Percentiles rank a stretch among this genome's conserved stretches.
Conservation (phyloP, 768 basidiomycete genomes). For the Trametes coccinea region DNA sequence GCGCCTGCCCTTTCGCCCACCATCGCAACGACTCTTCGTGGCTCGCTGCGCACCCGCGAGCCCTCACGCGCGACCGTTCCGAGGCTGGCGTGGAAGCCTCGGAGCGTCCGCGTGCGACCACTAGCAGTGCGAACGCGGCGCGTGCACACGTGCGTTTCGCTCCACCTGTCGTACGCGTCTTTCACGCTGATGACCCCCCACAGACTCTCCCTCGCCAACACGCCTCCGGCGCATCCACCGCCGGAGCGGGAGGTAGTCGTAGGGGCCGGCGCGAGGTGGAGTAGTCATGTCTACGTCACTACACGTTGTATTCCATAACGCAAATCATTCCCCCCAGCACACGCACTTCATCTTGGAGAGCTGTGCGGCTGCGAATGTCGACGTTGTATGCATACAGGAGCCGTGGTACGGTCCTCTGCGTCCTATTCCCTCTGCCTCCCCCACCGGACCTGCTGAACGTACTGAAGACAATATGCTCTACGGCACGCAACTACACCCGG, state of each 20-base stretch:
- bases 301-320: neutral
- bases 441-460: neutral
- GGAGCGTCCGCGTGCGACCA: no score
- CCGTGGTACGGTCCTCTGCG: conserved; percentile 4
- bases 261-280: neutral
- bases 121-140: neutral
- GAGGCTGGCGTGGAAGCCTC: no score
- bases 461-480: conserved; percentile 4
- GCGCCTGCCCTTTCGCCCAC: neutral
- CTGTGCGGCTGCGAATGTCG: neutral
- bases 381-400: conserved; percentile 1
- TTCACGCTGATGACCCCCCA: neutral
- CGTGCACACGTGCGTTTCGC: neutral
- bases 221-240: neutral
- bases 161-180: neutral
- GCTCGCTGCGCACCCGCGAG: neutral
- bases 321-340: conserved; percentile 3
- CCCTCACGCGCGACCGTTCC: neutral
- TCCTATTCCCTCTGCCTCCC: neutral
- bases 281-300: neutral
- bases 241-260: neutral
- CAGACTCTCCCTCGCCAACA: neutral
- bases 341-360: neutral
- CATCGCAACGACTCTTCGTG: neutral
- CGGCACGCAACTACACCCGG: conserved; percentile 4